A percentile compares a stretch with the other conserved stretches of the same genome.
Evolutionary conservation across 176 grass and related monocot species (phyloP).

Genomic region (Triticum aestivum): IWGSC_CS_RefSeq_v2.1 NC_057803.1:510385618-510386117

Average conservation of each 20-base stretch:
- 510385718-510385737: conserved; percentile 12
- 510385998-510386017: no score
- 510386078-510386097: background rate
- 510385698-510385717: background rate
- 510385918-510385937: background rate
- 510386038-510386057: background rate
- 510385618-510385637: conserved; percentile 16
- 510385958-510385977: background rate
- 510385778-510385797: background rate
- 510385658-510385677: conserved; percentile 4
- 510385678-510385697: conserved; percentile 4
- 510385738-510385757: conserved; percentile 16
- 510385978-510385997: background rate
- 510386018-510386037: no score
- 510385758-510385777: background rate
- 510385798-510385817: conserved; percentile 69
- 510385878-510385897: conserved; percentile 66
- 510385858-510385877: conserved; percentile 71
- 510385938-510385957: background rate
- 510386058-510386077: background rate
- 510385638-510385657: conserved; percentile 24
- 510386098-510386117: background rate
- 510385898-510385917: conserved; percentile 71
- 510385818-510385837: conserved; percentile 76
- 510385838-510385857: conserved; percentile 35